These are phyloP conservation scores for Clohesyomyces aquaticus DNA, from an alignment of 495 filamentous ascomycete genomes.

Conservation along the genomic window DNA sequence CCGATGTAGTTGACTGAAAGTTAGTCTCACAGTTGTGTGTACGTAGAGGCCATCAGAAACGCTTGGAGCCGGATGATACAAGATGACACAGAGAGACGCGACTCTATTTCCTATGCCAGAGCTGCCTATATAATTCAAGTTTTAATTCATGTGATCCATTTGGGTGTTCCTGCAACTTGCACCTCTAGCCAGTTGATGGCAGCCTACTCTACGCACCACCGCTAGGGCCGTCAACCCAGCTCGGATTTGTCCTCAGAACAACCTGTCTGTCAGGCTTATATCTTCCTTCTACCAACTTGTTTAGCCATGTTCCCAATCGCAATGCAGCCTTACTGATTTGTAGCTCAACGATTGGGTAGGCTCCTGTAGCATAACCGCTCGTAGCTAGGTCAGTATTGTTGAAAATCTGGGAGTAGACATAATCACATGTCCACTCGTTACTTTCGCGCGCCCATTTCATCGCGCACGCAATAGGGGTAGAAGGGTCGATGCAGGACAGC, in stretches of 20 bases:
- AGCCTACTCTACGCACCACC: neutral
- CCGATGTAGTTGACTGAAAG: too few species aligned
- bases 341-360: constrained; percentile 45
- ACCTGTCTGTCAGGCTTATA: neutral
- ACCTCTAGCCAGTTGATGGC: neutral
- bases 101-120: too few species aligned
- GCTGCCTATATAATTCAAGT: too few species aligned
- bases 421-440: constrained; percentile 43
- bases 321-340: constrained; percentile 46
- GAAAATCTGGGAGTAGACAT: constrained; percentile 41
- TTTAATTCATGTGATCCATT: too few species aligned
- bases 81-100: too few species aligned
- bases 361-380: constrained; percentile 43
- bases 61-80: too few species aligned
- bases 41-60: too few species aligned
- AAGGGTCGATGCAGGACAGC: constrained; percentile 41
- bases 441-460: constrained; percentile 41
- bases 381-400: constrained; percentile 41
- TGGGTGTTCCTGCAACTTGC: too few species aligned
- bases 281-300: constrained; percentile 28
- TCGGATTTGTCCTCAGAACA: constrained; percentile 1
- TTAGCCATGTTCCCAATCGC: constrained; percentile 49
- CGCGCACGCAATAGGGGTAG: constrained; percentile 39
- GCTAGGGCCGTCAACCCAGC: neutral
- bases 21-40: too few species aligned